Evolutionary conservation across 2,329 filamentous ascomycete species (phyloP), one percentile per base, ranked within the genome.

Genomic region (Penicillium janthinellum): DNA sequence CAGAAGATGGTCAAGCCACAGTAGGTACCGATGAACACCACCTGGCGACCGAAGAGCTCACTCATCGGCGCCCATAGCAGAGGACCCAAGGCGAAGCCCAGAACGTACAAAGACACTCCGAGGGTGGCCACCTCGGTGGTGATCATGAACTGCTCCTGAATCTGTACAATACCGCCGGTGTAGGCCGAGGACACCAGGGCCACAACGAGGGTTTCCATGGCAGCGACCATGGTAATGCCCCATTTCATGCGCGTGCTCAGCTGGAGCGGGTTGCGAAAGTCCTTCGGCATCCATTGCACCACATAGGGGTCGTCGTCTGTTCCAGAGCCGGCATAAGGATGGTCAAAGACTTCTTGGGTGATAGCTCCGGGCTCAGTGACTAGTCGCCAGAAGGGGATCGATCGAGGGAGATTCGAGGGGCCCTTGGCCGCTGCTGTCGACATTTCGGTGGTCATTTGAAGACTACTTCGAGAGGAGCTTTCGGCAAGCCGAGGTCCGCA

Each of bases 1-100:
- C 85, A 88, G 71, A 90, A 90, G 1, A 81, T 82, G 1, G 84
- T 83, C 59, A 89, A 80, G 0, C 71, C 68, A 20, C 68, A 59
- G 47, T 76, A 77, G 2, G 74, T 76, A 10, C 59, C 54, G 42
- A 71, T 66, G 62, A 75, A 77, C 6, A 77, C 64, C 10, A 70
- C 34, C 60, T 77, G 74, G 11, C 75, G 74, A 39, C 75, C 75
- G 42, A 73, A 77, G 61, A 77, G 59, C 57, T 77, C 75, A 69
- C 72, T 74, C 55, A 77, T 65, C 5, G 75, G 73, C 4, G 75
- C 78, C 78, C 78, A 81, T 8, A 81, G 69, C n/a, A 81, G 61
- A 3, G 79, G 79, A 8, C 79, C 72, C 52, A 81, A 71, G 11
- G 78, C 78, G 59, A 81, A 81, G 15, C 79, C 79, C 15, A 81